Base-by-base conservation (phyloP, 1,284 basidiomycete genomes). In the Ganoderma resinaceum region DNA sequence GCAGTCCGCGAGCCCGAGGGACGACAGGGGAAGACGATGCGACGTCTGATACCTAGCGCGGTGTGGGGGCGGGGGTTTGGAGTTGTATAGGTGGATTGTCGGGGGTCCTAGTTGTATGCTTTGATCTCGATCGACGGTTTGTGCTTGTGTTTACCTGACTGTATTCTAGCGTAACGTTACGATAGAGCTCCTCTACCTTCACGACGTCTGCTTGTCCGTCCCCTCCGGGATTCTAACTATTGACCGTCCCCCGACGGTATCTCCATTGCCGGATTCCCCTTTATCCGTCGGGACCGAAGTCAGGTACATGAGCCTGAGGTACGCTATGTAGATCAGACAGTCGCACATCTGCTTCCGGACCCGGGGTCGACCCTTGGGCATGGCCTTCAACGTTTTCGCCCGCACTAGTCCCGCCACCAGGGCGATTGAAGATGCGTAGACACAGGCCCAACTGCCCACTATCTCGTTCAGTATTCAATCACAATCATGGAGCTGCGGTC, bases 131-230 rank as follows among this genome's bases (percentile, higher is more conserved):
- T 64, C 1, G 26, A 2, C 33, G 61, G 35, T 38, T 61, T 66
- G 64, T 65, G 14, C 62, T 65, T 33, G 49, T 66, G 33, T 23
- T 26, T 68, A 64, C 63, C 49, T 61, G 58, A 71, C 20, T 71
- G 70, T 71, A 71, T 53, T 63, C 9, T 67, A 71, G 67, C 38
- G 14, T 71, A 71, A 71, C 69, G 35, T 59, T 69, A 71, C 49
- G 35, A 46, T 69, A 69, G 43, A 63, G 55, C 65, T 26, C 11
- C 58, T 60, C 35, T 37, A 55, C 31, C 6, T 55, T 16, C 29
- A 18, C 31, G 29, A 31, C n/a, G n/a, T 43, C 20, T n/a, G 20
- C 20, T 43, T n/a, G n/a, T n/a, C n/a, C n/a, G n/a, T n/a, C n/a
- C n/a, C n/a, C 5, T 35, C 35, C 35, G 37, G 6, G 37, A 38